These are phyloP conservation scores for Pseudogymnoascus sp. DNA, from an alignment of 2,329 filamentous ascomycete species.

Conservation along the genomic window DNA sequence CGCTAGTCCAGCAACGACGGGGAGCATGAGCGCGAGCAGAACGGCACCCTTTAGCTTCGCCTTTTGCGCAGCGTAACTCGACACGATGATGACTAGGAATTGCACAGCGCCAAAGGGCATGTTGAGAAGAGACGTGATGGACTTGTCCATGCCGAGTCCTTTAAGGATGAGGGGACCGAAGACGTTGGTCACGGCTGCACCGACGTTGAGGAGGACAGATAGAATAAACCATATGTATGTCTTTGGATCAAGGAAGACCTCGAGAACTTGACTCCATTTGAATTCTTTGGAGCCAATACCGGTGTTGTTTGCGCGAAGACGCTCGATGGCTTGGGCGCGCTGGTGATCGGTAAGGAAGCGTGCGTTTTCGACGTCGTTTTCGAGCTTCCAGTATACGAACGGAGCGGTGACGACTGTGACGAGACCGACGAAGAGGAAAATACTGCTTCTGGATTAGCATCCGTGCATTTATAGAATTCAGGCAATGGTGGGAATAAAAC, in stretches of 20 bases:
- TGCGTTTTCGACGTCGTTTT: slow-evolving; percentile 43
- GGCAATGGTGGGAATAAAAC: slow-evolving; percentile 31
- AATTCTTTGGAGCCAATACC: slow-evolving; percentile 66
- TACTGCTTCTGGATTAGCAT: slow-evolving; percentile 52
- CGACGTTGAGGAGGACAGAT: slow-evolving; percentile 56
- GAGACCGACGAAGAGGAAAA: slow-evolving; percentile 58
- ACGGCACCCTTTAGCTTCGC: slow-evolving; percentile 50
- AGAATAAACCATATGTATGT: slow-evolving; percentile 54
- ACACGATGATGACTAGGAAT: slow-evolving; percentile 49
- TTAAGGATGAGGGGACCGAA: slow-evolving; percentile 58
- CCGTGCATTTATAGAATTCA: slow-evolving; percentile 35
- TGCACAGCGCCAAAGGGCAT: slow-evolving; percentile 61
- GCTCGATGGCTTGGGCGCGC: slow-evolving; percentile 59
- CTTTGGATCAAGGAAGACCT: slow-evolving; percentile 42
- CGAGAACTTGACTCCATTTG: slow-evolving; percentile 57
- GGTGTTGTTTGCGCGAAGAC: slow-evolving; percentile 67
- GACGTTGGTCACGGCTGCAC: slow-evolving; percentile 54
- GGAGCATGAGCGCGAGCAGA: slow-evolving; percentile 46
- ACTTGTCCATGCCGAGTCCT: slow-evolving; percentile 53
- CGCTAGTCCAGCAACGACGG: slow-evolving; percentile 52
- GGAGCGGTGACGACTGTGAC: slow-evolving; percentile 52
- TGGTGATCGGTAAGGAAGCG: slow-evolving; percentile 58
- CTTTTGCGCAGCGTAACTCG: slow-evolving; percentile 51
- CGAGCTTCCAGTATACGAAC: slow-evolving; percentile 51
- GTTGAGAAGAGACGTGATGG: slow-evolving; percentile 52